Evolutionary conservation across 139 green algal genomes (phyloP).

Genomic region (Chlorella sp.): DNA sequence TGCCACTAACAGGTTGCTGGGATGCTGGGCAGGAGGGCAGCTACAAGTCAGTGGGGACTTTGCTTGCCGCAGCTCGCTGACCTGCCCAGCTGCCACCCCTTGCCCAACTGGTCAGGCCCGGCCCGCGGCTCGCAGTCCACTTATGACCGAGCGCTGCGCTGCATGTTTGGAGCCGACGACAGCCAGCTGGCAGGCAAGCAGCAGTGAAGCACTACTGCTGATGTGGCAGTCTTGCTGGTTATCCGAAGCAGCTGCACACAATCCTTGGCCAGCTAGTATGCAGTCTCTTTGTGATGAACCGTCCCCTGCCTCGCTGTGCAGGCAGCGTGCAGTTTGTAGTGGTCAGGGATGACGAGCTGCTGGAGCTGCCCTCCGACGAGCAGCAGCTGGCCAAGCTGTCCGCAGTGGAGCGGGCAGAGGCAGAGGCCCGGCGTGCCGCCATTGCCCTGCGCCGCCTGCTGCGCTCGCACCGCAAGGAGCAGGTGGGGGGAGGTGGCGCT

Average conservation of each 20-base stretch:
- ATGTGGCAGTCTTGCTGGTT: too few species aligned
- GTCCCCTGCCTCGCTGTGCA: background rate
- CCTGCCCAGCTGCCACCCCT: background rate
- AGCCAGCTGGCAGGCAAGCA: background rate
- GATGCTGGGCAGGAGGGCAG: background rate
- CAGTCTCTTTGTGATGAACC: too few species aligned
- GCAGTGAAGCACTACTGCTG: too few species aligned
- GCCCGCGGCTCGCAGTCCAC: slow-evolving; percentile 19
- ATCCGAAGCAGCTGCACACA: too few species aligned
- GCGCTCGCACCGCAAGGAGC: slow-evolving; percentile 21
- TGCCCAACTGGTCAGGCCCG: background rate
- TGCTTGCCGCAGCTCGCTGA: background rate
- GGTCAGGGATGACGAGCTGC: background rate
- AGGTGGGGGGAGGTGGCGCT: background rate
- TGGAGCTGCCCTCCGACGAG: background rate
- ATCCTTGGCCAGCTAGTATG: too few species aligned
- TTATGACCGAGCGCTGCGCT: slow-evolving; percentile 30
- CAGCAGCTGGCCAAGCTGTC: background rate
- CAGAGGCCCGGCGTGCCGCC: background rate
- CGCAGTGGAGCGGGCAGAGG: too few species aligned
- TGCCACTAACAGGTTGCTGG: background rate
- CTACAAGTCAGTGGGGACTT: background rate
- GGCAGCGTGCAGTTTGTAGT: background rate
- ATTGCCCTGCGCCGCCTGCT: slow-evolving; percentile 22
- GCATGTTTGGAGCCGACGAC: slow-evolving; percentile 27